Evolutionary conservation across 148 eudicot species (phyloP).

Genomic region (Rhododendron ovatum): DNA sequence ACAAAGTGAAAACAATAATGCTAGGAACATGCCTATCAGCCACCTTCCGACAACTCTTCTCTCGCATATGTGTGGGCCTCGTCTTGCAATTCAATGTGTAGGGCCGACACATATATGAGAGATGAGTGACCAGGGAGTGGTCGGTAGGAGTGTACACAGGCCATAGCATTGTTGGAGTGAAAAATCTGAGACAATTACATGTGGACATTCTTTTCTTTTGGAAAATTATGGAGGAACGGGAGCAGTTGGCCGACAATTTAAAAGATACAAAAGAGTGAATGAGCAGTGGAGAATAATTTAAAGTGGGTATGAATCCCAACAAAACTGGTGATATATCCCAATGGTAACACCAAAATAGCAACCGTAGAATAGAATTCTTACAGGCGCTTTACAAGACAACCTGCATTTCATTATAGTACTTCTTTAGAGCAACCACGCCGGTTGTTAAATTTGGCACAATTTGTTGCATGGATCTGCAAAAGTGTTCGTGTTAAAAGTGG

Average conservation of each 20-base stretch:
- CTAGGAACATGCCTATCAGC: no score
- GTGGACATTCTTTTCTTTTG: not conserved
- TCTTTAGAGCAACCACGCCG: no score
- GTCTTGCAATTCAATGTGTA: no score
- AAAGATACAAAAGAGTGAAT: not conserved
- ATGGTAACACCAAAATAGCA: not conserved
- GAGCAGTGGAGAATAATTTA: not conserved
- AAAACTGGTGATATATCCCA: not conserved
- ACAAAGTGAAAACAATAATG: no score
- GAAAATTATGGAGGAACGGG: not conserved
- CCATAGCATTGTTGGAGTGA: not conserved
- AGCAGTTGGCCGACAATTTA: not conserved
- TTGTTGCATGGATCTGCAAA: no score
- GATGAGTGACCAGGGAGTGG: no score
- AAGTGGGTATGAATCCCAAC: not conserved
- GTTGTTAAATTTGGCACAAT: no score
- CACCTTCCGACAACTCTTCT: no score
- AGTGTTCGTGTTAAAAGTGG: no score
- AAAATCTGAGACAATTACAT: not conserved
- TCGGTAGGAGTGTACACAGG: no score
- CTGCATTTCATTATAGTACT: not conserved
- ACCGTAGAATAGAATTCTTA: not conserved
- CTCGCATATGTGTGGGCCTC: rapidly evolving
- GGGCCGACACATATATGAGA: no score
- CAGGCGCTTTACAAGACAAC: not conserved